phyloP scores from a whole-genome alignment of 371 early-diverging fungal genomes.

The Rhizopus arrhizus region DNA sequence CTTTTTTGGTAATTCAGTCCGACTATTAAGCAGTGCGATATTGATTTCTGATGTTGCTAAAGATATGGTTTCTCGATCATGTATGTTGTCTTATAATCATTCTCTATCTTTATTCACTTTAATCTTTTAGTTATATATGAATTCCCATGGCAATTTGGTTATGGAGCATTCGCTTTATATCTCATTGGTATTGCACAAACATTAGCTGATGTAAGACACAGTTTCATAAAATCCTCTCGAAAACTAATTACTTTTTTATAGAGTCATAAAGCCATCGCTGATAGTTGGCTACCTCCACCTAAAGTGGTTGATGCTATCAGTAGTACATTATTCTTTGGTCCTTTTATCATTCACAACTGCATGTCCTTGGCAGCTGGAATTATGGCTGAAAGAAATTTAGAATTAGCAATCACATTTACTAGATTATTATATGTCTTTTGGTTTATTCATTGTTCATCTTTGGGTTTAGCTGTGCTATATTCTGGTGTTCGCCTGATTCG shows the following conservation, averaged over 20 bases:
- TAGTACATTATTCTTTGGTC: slow-evolving; percentile 35
- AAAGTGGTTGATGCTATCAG: slow-evolving; percentile 42
- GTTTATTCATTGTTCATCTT: slow-evolving; percentile 41
- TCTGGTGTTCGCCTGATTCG: slow-evolving; percentile 43
- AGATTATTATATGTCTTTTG: slow-evolving; percentile 46
- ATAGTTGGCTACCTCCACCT: slow-evolving; percentile 51
- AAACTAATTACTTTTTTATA: slow-evolving; percentile 8
- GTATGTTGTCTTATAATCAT: slow-evolving; percentile 17
- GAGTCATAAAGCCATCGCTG: slow-evolving; percentile 47
- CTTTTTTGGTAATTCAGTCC: slow-evolving; percentile 8
- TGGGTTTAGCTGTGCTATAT: slow-evolving; percentile 35
- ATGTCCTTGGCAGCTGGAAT: slow-evolving; percentile 46
- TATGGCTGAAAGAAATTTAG: slow-evolving; percentile 30
- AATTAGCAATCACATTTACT: slow-evolving; percentile 33
- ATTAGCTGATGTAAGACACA: slow-evolving; percentile 30
- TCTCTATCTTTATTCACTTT: slow-evolving; percentile 4
- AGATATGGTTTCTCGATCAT: slow-evolving; percentile 34
- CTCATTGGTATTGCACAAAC: slow-evolving; percentile 39
- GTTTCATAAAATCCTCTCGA: background rate
- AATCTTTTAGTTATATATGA: slow-evolving; percentile 29
- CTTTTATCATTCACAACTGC: slow-evolving; percentile 42
- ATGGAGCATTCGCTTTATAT: slow-evolving; percentile 32
- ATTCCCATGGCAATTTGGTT: slow-evolving; percentile 36
- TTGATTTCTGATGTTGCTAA: slow-evolving; percentile 28
- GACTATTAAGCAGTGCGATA: slow-evolving; percentile 26